phyloP scores from a whole-genome alignment of 148 eudicot genomes.

The Nyssa sinensis region DNA sequence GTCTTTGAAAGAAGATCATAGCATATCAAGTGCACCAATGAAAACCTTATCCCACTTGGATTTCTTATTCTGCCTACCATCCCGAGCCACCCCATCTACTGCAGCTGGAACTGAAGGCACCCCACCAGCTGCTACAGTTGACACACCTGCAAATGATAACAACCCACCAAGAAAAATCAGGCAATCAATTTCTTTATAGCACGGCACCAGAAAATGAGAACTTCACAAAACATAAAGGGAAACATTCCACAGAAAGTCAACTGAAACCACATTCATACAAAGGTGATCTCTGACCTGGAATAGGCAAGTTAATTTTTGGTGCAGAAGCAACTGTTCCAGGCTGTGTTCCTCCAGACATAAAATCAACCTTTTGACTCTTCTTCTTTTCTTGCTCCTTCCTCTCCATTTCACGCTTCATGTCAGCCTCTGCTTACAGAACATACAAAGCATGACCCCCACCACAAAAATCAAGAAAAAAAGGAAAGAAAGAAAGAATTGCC shows the following conservation, averaged over 20 bases:
- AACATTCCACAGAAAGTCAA: not conserved
- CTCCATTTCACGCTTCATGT: slow-evolving; percentile 87
- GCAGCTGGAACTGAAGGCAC: slow-evolving; percentile 38
- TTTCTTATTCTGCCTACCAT: slow-evolving; percentile 82
- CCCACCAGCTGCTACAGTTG: slow-evolving; percentile 42
- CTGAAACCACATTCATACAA: not conserved
- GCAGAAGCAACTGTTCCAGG: slow-evolving; percentile 44
- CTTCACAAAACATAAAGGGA: not conserved
- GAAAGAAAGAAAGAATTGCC: not conserved
- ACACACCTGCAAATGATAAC: slow-evolving; percentile 42
- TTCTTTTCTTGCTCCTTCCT: slow-evolving; percentile 86
- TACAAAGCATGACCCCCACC: not conserved
- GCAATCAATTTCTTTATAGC: not conserved
- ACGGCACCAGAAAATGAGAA: not conserved
- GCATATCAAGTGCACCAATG: not conserved
- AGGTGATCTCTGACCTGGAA: slow-evolving; percentile 48
- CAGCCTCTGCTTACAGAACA: slow-evolving; percentile 57
- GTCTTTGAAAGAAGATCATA: not conserved
- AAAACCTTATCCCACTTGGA: slow-evolving; percentile 98
- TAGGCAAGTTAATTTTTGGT: slow-evolving; percentile 52
- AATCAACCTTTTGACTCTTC: slow-evolving; percentile 79
- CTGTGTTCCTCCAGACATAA: slow-evolving; percentile 67
- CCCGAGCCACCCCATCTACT: slow-evolving; percentile 52
- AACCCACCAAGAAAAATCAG: slow-evolving; percentile 7
- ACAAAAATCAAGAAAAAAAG: not conserved